These are phyloP conservation scores for Populus nigra DNA, from an alignment of 345 rosid genomes.

Conservation along the genomic window DNA sequence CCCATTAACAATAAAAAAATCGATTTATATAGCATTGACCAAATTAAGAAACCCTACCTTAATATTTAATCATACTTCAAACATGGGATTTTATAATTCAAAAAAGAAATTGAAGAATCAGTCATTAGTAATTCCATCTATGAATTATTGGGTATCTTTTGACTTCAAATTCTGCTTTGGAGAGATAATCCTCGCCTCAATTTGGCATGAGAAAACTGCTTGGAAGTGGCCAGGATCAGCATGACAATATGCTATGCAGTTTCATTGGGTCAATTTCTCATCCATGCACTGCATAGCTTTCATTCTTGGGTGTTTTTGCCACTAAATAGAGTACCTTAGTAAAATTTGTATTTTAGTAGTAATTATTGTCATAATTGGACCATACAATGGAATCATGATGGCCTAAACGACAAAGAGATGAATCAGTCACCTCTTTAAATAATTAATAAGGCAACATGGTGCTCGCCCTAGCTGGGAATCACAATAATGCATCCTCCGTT, in stretches of 20 bases:
- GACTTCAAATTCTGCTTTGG: too few species aligned
- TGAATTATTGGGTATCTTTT: too few species aligned
- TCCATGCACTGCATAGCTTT: too few species aligned
- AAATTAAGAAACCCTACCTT: not conserved
- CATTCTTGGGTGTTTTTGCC: too few species aligned
- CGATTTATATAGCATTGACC: not conserved
- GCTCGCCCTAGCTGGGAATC: not conserved
- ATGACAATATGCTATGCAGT: too few species aligned
- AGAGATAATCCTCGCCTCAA: too few species aligned
- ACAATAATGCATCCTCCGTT: not conserved
- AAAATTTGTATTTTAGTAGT: not conserved
- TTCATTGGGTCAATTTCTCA: too few species aligned
- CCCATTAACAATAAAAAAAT: too few species aligned
- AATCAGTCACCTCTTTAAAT: not conserved
- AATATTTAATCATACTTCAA: not conserved
- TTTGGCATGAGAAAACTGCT: too few species aligned
- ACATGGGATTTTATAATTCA: not conserved
- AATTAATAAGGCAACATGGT: not conserved
- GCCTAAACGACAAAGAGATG: slow-evolving; percentile 11
- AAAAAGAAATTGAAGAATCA: not conserved
- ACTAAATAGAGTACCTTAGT: too few species aligned
- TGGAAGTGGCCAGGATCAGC: too few species aligned
- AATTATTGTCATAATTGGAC: not conserved
- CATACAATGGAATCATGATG: slow-evolving; percentile 10
- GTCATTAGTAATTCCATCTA: not conserved